Evolutionary conservation across 208 protist species (phyloP).

Genomic region (Wallacemonas collosoma): DNA sequence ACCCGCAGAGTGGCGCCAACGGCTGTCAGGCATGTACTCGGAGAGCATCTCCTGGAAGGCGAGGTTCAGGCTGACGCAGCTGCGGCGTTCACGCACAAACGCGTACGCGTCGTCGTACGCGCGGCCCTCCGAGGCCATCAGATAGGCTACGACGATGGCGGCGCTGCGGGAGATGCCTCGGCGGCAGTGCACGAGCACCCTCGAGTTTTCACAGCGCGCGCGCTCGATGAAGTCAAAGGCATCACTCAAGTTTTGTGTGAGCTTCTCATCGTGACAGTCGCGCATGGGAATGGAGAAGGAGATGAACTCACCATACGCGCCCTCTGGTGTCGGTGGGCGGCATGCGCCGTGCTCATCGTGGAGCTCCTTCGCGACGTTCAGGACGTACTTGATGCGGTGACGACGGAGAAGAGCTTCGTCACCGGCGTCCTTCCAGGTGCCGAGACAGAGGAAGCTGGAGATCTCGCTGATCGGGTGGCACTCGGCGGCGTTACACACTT

Average conservation of each 20-base stretch:
- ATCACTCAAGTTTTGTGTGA: conserved; percentile 51
- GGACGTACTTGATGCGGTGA: conserved; percentile 65
- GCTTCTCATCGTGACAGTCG: conserved; percentile 69
- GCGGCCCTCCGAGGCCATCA: conserved; percentile 70
- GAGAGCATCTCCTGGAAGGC: conserved; percentile 72
- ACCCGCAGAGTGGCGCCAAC: conserved; percentile 1
- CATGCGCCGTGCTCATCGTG: conserved; percentile 24
- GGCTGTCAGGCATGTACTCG: conserved; percentile 28
- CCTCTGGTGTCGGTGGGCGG: conserved; percentile 18
- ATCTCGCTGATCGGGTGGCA: conserved; percentile 73
- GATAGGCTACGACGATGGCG: conserved; percentile 76
- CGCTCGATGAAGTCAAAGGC: conserved; percentile 73
- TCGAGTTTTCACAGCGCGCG: conserved; percentile 43
- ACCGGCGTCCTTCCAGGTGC: conserved; percentile 72
- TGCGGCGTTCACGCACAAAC: conserved; percentile 46
- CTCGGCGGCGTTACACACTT: conserved; percentile 63
- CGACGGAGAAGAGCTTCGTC: conserved; percentile 47
- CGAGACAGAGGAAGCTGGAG: conserved; percentile 59
- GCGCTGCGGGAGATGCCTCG: conserved; percentile 81
- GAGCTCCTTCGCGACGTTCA: conserved; percentile 83
- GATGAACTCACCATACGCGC: conserved; percentile 32
- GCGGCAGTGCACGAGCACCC: conserved; percentile 82
- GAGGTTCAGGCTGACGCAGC: conserved; percentile 80
- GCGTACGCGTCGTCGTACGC: conserved; percentile 56
- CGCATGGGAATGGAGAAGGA: conserved; percentile 67